A percentile compares a stretch with the other conserved stretches of the same genome.
Evolutionary conservation across 139 green algal species (phyloP).

Genomic region (Chlorella sp.): DNA sequence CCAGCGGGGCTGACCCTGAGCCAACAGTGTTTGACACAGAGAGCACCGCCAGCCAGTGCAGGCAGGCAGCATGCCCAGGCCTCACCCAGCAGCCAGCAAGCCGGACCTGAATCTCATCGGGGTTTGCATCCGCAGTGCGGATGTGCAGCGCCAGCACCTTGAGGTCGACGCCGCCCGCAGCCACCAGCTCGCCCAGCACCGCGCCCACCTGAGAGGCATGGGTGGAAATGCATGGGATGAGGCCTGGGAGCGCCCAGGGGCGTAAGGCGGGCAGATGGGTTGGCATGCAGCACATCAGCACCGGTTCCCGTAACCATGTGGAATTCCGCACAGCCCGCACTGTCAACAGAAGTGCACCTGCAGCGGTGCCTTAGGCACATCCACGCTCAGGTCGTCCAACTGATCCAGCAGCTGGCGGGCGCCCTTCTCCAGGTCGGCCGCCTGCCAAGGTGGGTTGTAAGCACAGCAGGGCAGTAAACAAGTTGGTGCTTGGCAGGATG

Average conservation of each 20-base stretch:
- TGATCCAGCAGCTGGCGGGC: constrained; percentile 31
- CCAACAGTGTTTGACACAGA: too few relatives aligned
- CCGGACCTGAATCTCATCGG: constrained; percentile 21
- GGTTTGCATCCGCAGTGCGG: constrained; percentile 44
- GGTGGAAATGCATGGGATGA: background rate
- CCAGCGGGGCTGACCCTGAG: too few relatives aligned
- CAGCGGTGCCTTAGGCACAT: constrained; percentile 51
- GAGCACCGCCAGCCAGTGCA: too few relatives aligned
- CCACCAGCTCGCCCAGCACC: constrained; percentile 48
- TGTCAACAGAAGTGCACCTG: constrained; percentile 33
- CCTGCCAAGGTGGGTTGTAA: background rate
- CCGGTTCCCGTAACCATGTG: too few relatives aligned
- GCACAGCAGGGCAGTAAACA: too few relatives aligned
- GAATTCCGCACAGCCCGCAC: too few relatives aligned
- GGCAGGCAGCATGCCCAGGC: too few relatives aligned
- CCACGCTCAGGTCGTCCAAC: constrained; percentile 48
- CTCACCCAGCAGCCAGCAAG: background rate
- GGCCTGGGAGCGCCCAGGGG: too few relatives aligned
- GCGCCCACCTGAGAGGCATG: constrained; percentile 36
- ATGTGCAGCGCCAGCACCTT: constrained; percentile 33
- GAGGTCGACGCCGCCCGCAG: constrained; percentile 32
- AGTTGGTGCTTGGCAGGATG: too few relatives aligned
- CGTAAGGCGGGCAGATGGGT: too few relatives aligned
- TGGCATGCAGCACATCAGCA: too few relatives aligned
- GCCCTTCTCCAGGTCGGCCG: constrained; percentile 28